Evolutionary conservation across 805 yeast genomes (phyloP).

Genomic region (Hanseniaspora thailandica): DNA sequence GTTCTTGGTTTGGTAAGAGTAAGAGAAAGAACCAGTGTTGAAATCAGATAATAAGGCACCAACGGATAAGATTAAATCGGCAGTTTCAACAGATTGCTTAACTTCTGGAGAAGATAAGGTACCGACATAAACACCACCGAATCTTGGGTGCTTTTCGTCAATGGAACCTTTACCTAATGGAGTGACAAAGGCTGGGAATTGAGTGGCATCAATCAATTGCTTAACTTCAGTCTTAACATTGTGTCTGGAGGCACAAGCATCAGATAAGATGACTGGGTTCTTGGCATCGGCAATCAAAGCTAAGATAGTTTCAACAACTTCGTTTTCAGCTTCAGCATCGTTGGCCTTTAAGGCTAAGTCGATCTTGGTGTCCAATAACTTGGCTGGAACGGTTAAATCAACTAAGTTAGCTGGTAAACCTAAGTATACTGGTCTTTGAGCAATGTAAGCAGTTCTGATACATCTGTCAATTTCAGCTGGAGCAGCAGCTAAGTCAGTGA

Average conservation of each 20-base stretch:
- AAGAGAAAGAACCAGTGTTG: conserved; percentile 81
- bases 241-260: conserved; percentile 80
- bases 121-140: conserved; percentile 80
- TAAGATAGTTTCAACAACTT: conserved; percentile 45
- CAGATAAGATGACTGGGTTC: conserved; percentile 67
- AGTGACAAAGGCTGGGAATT: conserved; percentile 73
- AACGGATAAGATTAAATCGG: conserved; percentile 65
- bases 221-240: conserved; percentile 51
- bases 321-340: conserved; percentile 50
- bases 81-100: conserved; percentile 55
- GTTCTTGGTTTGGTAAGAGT: conserved; percentile 61
- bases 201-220: conserved; percentile 50
- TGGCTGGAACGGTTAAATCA: conserved; percentile 48
- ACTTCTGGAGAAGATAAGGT: conserved; percentile 64
- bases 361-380: conserved; percentile 50
- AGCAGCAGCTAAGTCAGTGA: conserved; percentile 54
- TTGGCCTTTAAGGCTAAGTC: conserved; percentile 48
- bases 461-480: conserved; percentile 63
- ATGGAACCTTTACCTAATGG: conserved; percentile 84
- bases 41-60: conserved; percentile 80
- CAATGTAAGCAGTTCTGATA: conserved; percentile 55
- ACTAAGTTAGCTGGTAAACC: conserved; percentile 76
- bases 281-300: conserved; percentile 44
- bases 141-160: conserved; percentile 60
- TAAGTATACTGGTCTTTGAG: conserved; percentile 72